These are phyloP conservation scores for Elongisporangium undulatum DNA, from an alignment of 352 stramenopile species.

Conservation along the genomic window DNA sequence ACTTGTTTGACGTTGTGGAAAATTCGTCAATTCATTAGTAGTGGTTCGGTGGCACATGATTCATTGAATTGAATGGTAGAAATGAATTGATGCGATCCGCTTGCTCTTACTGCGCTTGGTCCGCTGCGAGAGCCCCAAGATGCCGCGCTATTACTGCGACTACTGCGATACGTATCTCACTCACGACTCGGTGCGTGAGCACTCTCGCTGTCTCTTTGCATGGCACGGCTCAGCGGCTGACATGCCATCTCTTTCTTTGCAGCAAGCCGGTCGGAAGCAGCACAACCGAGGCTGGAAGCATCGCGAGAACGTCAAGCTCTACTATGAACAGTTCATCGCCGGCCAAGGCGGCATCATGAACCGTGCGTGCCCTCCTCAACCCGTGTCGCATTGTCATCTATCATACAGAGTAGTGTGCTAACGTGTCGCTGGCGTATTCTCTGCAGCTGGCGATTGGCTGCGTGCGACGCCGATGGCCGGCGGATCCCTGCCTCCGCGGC, in stretches of 20 bases:
- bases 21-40: neutral
- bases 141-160: constrained; percentile 94
- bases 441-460: constrained; percentile 71
- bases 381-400: neutral
- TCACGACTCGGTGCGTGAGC: constrained; percentile 83
- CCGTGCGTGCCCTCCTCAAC: constrained; percentile 27
- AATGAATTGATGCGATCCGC: constrained; percentile 1
- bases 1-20: neutral
- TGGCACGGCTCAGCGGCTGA: neutral
- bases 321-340: constrained; percentile 89
- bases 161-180: constrained; percentile 95
- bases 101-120: too few species aligned
- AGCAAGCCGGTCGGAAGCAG: constrained; percentile 91
- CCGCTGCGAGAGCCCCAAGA: constrained; percentile 16
- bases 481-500: constrained; percentile 46
- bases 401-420: neutral
- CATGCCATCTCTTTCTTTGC: constrained; percentile 4
- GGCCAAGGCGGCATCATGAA: constrained; percentile 74
- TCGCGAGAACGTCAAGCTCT: constrained; percentile 92
- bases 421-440: constrained; percentile 1
- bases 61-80: neutral
- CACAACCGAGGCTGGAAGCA: constrained; percentile 95
- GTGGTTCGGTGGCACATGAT: neutral
- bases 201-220: neutral
- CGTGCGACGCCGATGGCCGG: constrained; percentile 26